Evolutionary conservation across 306 rosid species (phyloP).

Genomic region (Cucurbita maxima): DNA sequence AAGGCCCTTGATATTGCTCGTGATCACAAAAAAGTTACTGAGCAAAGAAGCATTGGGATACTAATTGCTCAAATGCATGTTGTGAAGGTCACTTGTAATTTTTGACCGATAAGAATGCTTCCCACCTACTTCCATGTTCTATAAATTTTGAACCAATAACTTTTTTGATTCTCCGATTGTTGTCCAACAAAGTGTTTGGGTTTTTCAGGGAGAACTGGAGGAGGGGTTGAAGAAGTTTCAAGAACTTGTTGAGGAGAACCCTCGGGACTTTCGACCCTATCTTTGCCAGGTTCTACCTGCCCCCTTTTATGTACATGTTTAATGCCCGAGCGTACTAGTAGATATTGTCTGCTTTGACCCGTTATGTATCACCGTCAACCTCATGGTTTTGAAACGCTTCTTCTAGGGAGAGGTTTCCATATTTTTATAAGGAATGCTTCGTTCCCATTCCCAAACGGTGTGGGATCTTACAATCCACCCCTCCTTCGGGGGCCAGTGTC

Average conservation of each 20-base stretch:
- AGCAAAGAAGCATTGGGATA: conserved; percentile 74
- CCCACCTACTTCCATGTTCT: not conserved
- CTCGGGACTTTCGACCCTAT: conserved; percentile 85
- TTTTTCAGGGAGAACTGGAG: conserved; percentile 64
- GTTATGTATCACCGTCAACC: too few relatives aligned
- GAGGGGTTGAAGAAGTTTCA: conserved; percentile 58
- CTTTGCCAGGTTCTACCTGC: conserved; percentile 48
- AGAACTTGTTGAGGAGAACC: conserved; percentile 52
- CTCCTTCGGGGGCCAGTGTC: too few relatives aligned
- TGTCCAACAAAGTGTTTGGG: not conserved
- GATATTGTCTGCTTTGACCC: too few relatives aligned
- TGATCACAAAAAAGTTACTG: conserved; percentile 45
- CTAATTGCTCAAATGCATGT: conserved; percentile 81
- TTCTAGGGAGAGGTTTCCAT: too few relatives aligned
- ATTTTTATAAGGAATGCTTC: too few relatives aligned
- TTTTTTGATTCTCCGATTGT: not conserved
- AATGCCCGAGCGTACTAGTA: not conserved
- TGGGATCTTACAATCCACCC: too few relatives aligned
- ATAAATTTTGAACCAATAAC: not conserved
- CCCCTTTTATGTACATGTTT: not conserved
- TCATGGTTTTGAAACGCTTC: too few relatives aligned
- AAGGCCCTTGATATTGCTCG: conserved; percentile 51
- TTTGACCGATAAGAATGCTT: not conserved
- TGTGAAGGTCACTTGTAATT: conserved; percentile 37
- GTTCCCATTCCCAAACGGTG: too few relatives aligned